phyloP scores from a whole-genome alignment of 139 green algal genomes.

The Picochlorum sp. region DNA sequence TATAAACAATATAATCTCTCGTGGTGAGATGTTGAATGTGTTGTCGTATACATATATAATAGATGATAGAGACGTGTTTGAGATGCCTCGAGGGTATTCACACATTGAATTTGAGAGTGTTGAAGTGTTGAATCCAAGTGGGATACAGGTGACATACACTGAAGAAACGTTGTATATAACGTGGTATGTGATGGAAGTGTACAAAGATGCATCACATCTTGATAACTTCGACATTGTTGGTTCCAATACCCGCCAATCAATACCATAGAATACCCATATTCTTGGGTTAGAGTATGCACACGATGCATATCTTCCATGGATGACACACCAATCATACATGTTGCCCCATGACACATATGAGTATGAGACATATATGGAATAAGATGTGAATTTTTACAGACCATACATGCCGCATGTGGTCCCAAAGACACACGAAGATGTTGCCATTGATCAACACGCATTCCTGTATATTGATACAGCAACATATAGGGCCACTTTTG shows the following conservation, averaged over 20 bases:
- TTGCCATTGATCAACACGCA: not conserved
- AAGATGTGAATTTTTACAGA: not conserved
- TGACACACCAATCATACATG: conserved; percentile 14
- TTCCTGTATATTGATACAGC: not conserved
- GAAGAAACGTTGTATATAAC: no score
- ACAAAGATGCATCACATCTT: not conserved
- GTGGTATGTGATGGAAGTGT: no score
- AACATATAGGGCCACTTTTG: not conserved
- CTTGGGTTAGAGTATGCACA: conserved; percentile 3
- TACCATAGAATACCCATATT: conserved; percentile 7
- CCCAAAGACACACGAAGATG: not conserved
- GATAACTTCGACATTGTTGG: not conserved
- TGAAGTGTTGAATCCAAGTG: no score
- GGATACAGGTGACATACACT: no score
- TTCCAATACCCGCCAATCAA: not conserved
- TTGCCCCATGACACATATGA: conserved; percentile 2
- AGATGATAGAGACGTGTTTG: no score
- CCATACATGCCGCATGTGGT: not conserved
- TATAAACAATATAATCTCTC: conserved; percentile 5
- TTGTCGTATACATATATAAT: not conserved
- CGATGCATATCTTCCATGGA: conserved; percentile 4
- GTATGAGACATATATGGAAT: not conserved
- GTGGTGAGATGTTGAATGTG: not conserved
- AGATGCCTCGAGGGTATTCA: no score
- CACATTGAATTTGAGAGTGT: no score